Evolutionary conservation across 495 filamentous ascomycete species (phyloP), one percentile per base, ranked within the genome.

Genomic region (Xylaria palmicola): DNA sequence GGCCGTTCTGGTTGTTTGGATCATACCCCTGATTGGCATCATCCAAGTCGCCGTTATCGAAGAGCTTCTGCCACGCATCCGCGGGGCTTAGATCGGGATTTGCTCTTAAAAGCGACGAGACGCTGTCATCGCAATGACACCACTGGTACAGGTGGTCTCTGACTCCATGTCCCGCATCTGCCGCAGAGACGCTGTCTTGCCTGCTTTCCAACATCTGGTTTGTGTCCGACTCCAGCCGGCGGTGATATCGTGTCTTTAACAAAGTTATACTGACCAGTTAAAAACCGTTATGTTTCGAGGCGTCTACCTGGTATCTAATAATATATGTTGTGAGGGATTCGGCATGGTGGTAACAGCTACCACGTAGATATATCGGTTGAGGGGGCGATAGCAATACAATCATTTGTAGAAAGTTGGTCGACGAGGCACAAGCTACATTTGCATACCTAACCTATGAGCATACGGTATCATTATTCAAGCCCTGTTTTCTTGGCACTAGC

Each of bases 21-120:
- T 62, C 60, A 62, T 69, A 67, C 19, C 39, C 59, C 36, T 34
- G 53, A 22, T 53, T 53, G 26, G 22, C 22, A 12, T 4, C 32
- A 20, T 24, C 17, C 39, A 32, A 57, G 26, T 48, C 56, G 37
- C 72, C 65, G 3, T 66, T 26, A 4, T 78, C 78, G 59, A 81
- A 88, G 0, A 91, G 72, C 54, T 75, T 68, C 45, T 86, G 75
- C 68, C 81, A 86, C 0, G 82, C 76, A 8, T 86, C 75, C 0
- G 71, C 73, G 0, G 88, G 86, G 0, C 77, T 59, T 3, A 82
- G 60, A 4, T 67, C 74, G 1, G 86, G 83, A 56, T 87, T 74
- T 52, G 74, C 61, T 3, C 83, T 83, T 6, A 89, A 66, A 50
- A 84, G 73, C 0, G 83, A 79, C 20, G 77, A 85, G 41, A 90